Percentiles rank a stretch among this genome's conserved stretches.
These are phyloP conservation scores for Trypanosoma grayi DNA, from an alignment of 208 protist genomes.

Conservation along the genomic window DNA sequence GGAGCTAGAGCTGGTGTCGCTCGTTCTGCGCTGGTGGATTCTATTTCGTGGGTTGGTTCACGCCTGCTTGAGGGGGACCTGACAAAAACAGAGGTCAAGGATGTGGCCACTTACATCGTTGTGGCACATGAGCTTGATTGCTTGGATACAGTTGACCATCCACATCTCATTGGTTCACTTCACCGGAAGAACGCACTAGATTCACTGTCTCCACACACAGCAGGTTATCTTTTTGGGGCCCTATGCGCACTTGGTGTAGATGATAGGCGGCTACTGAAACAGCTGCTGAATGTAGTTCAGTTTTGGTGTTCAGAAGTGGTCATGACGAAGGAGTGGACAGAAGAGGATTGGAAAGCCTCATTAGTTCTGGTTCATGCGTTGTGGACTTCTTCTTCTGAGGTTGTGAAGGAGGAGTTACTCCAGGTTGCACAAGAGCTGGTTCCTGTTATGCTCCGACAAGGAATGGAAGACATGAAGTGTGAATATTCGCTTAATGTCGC, in stretches of 20 bases:
- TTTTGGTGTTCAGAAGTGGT: neutral
- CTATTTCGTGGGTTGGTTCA: slow-evolving; percentile 19
- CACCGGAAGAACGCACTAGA: neutral
- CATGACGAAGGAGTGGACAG: slow-evolving; percentile 4
- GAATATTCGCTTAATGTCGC: slow-evolving; percentile 10
- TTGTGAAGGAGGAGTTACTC: slow-evolving; percentile 16
- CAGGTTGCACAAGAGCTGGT: slow-evolving; percentile 6
- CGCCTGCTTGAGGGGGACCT: neutral
- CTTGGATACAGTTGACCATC: slow-evolving; percentile 10
- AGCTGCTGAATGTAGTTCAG: neutral
- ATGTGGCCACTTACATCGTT: slow-evolving; percentile 23
- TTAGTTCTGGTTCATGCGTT: slow-evolving; percentile 18
- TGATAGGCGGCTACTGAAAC: slow-evolving; percentile 9
- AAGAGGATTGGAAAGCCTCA: slow-evolving; percentile 12
- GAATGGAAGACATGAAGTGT: neutral
- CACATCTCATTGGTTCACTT: slow-evolving; percentile 9
- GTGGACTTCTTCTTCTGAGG: slow-evolving; percentile 15
- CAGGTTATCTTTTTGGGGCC: slow-evolving; percentile 19
- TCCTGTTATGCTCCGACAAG: slow-evolving; percentile 3
- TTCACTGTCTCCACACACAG: slow-evolving; percentile 4
- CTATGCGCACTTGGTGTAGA: slow-evolving; percentile 24
- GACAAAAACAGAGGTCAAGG: neutral
- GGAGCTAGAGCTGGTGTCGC: slow-evolving; percentile 14
- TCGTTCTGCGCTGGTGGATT: slow-evolving; percentile 8
- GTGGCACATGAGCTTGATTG: slow-evolving; percentile 21